Evolutionary conservation across 805 yeast species (phyloP).

Genomic region (Metschnikowia peoriensis): DNA sequence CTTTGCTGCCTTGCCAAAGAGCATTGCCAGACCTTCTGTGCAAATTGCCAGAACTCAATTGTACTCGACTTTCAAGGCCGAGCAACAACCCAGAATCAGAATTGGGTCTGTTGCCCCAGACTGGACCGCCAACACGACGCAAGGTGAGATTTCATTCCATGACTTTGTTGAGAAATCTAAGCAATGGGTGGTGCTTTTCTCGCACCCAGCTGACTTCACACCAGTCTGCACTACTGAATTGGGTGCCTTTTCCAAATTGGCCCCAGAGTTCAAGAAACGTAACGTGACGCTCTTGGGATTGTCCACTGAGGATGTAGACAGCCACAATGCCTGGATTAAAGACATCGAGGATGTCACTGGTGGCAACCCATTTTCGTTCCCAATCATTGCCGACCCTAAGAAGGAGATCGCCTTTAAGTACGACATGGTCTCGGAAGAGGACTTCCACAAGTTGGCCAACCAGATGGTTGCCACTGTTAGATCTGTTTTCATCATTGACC

Average conservation of each 20-base stretch:
- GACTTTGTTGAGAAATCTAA: slow-evolving; percentile 53
- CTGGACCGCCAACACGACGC: slow-evolving; percentile 60
- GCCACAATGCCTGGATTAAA: slow-evolving; percentile 67
- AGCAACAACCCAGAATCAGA: slow-evolving; percentile 44
- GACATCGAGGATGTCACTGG: slow-evolving; percentile 63
- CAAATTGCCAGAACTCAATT: slow-evolving; percentile 12
- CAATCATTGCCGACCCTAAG: slow-evolving; percentile 65
- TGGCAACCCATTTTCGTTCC: slow-evolving; percentile 57
- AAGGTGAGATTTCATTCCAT: slow-evolving; percentile 63
- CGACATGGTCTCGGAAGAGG: slow-evolving; percentile 73
- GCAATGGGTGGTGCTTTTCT: slow-evolving; percentile 63
- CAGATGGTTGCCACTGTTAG: slow-evolving; percentile 68
- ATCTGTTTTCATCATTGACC: slow-evolving; percentile 71
- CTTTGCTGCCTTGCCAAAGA: slow-evolving; percentile 10
- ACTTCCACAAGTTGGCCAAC: slow-evolving; percentile 61
- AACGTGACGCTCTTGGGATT: slow-evolving; percentile 66
- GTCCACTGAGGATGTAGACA: slow-evolving; percentile 60
- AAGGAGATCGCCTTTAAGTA: slow-evolving; percentile 59
- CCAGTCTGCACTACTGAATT: slow-evolving; percentile 80
- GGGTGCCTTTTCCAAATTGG: slow-evolving; percentile 71
- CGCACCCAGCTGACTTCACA: slow-evolving; percentile 77
- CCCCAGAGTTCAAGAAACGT: slow-evolving; percentile 66
- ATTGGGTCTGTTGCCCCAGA: slow-evolving; percentile 69
- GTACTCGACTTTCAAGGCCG: slow-evolving; percentile 30
- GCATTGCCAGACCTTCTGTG: slow-evolving; percentile 11